These are phyloP conservation scores for Monosiga brevicollis DNA, from an alignment of 78 protist species.

Conservation along the genomic window DNA sequence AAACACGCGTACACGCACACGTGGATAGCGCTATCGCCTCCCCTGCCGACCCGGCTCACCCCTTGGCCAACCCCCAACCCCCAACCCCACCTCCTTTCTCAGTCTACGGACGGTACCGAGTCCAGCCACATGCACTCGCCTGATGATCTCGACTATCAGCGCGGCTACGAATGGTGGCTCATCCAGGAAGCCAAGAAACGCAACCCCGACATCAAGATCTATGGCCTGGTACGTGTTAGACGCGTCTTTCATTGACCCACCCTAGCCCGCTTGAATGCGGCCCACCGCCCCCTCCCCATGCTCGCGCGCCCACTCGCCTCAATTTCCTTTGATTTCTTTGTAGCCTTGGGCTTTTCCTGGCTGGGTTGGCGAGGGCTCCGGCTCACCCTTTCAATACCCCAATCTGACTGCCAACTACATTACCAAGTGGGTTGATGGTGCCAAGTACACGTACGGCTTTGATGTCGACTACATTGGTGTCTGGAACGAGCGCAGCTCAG, in stretches of 20 bases:
- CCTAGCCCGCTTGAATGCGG: no score
- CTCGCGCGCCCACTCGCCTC: no score
- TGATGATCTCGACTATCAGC: conserved; percentile 5
- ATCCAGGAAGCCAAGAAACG: conserved; percentile 35
- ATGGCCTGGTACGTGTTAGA: not conserved
- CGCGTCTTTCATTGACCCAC: no score
- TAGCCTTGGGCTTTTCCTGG: not conserved
- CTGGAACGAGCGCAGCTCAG: conserved; percentile 30
- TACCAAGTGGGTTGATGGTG: conserved; percentile 13
- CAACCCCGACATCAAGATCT: conserved; percentile 28
- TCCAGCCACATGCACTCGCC: conserved; percentile 28
- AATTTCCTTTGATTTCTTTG: no score
- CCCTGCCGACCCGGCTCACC: no score
- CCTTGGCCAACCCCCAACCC: no score
- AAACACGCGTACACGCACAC: no score
- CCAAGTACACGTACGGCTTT: conserved; percentile 7
- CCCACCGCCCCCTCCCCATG: no score
- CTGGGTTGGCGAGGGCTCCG: not conserved
- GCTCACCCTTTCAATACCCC: not conserved
- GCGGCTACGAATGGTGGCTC: conserved; percentile 26
- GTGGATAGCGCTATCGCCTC: no score
- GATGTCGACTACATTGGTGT: conserved; percentile 29
- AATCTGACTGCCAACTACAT: conserved; percentile 3
- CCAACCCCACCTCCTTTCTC: no score
- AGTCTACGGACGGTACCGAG: conserved; percentile 38